Conservation (phyloP, 441 rosid species). For the Dalechampia spathulata region DNA sequence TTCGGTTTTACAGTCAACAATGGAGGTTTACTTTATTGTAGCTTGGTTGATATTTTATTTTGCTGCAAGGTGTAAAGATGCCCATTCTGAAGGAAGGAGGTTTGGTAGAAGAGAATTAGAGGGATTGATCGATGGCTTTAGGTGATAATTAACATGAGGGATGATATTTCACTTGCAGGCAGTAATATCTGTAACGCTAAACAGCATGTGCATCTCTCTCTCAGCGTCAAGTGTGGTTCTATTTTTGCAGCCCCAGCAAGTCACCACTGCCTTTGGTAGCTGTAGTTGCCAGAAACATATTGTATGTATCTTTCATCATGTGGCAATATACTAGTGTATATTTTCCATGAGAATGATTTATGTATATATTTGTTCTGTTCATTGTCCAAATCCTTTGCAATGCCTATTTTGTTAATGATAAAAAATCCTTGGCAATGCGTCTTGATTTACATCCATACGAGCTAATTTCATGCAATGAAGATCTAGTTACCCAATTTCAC, state of each 20-base stretch:
- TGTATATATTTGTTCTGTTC: slow-evolving; percentile 51
- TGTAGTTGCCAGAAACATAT: slow-evolving; percentile 22
- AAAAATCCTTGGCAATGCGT: slow-evolving; percentile 18
- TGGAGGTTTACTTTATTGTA: slow-evolving; percentile 84
- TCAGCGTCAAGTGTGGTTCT: slow-evolving; percentile 26
- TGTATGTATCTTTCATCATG: slow-evolving; percentile 32
- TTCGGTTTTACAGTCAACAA: slow-evolving; percentile 46
- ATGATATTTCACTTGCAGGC: slow-evolving; percentile 19
- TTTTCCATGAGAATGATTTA: slow-evolving; percentile 38
- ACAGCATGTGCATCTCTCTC: slow-evolving; percentile 18
- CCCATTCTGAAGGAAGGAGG: slow-evolving; percentile 50
- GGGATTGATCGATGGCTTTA: slow-evolving; percentile 56
- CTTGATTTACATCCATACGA: slow-evolving; percentile 17
- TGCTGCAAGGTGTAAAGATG: slow-evolving; percentile 66
- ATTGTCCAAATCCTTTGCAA: slow-evolving; percentile 22
- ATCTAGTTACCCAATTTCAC: too few species aligned
- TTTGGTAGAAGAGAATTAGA: slow-evolving; percentile 85
- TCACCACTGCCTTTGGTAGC: slow-evolving; percentile 30
- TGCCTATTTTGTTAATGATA: slow-evolving; percentile 17
- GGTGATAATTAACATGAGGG: slow-evolving; percentile 36
- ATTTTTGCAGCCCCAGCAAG: slow-evolving; percentile 24
- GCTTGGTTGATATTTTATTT: slow-evolving; percentile 88
- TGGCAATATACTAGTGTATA: slow-evolving; percentile 50
- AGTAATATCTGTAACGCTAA: slow-evolving; percentile 22
- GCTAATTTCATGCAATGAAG: too few species aligned